Base-by-base conservation (phyloP, 2,329 filamentous ascomycete species). In the Paracoccidioides lutzii region DNA sequence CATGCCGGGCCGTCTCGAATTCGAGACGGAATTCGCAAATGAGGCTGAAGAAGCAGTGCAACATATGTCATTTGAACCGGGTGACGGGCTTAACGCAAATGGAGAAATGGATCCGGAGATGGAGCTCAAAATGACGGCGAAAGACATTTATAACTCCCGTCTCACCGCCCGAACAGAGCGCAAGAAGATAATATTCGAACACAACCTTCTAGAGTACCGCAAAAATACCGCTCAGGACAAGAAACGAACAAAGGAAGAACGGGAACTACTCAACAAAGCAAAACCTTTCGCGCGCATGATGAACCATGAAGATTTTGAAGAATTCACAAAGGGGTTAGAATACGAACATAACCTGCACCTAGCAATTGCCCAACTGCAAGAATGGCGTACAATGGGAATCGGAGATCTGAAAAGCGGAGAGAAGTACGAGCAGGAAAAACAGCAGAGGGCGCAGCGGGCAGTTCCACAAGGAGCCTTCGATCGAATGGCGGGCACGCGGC, bases 1-100 rank as follows among this genome's bases (percentile, higher is more conserved):
- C 69, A 98, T 98, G 93, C 93, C 93, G 3, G 93, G 93, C 46
- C 89, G 93, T 43, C 73, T 98, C 61, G 93, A 98, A 66, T 98
- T 98, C 61, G 93, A 98, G 76, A 96, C 88, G 0, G 93, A 98
- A 65, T 93, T 95, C 67, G 88, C 91, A 66, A 98, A 98, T 65
- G 93, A 98, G 65, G 93, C 93, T 0, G 93, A 98, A 73, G 94
- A 97, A 72, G 91, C 91, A 0, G 93, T 98, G 2, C 93, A 98
- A 69, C 84, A 95, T 60, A 97, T 98, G 90, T 87, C 94, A 60
- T 98, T 98, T 65, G 91, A 97, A 56, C 91, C 93, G 0, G 93
- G 93, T 32, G 91, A 96, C 71, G 93, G 93, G 56, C 78, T 95
- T 62, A 95, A 95, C 65, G 84, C 87, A 0, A 95, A 90, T 0